These are phyloP conservation scores for Polyplosphaeria fusca DNA, from an alignment of 495 filamentous ascomycete species.

Conservation along the genomic window DNA sequence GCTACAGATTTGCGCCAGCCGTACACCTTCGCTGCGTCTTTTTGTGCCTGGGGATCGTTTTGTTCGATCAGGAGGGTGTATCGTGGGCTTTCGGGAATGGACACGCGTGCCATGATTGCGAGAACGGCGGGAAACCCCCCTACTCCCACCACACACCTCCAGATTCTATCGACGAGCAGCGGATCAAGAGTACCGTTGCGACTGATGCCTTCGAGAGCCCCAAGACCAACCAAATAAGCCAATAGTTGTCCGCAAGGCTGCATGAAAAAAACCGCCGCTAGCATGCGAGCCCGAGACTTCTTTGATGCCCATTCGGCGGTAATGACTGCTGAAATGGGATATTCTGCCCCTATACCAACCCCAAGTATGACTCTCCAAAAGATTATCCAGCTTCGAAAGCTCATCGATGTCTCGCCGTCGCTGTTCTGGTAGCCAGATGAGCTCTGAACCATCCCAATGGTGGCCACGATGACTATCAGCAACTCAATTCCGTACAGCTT, in stretches of 20 bases:
- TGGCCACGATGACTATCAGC: conserved; percentile 53
- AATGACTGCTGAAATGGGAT: conserved; percentile 57
- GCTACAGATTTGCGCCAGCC: not conserved
- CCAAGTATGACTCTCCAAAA: conserved; percentile 40
- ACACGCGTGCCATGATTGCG: conserved; percentile 56
- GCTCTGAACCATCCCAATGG: conserved; percentile 50
- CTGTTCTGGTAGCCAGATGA: conserved; percentile 6
- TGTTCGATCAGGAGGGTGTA: conserved; percentile 51
- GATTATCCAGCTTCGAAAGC: conserved; percentile 11
- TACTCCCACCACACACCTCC: conserved; percentile 60
- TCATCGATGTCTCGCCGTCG: conserved; percentile 7
- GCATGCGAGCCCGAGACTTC: conserved; percentile 57
- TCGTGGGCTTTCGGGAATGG: conserved; percentile 61
- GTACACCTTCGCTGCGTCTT: conserved; percentile 40
- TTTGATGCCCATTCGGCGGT: conserved; percentile 63
- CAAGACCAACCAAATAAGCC: conserved; percentile 43
- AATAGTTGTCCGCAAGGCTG: conserved; percentile 65
- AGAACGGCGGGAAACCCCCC: conserved; percentile 60
- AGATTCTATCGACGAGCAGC: conserved; percentile 49
- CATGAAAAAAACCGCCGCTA: conserved; percentile 65
- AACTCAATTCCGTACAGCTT: conserved; percentile 64
- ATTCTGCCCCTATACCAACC: conserved; percentile 53
- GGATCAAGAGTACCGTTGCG: not conserved
- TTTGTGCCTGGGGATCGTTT: conserved; percentile 12
- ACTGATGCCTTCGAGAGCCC: not conserved